Evolutionary conservation across 2,329 filamentous ascomycete genomes (phyloP).

Genomic region (Tothia fuscella): DNA sequence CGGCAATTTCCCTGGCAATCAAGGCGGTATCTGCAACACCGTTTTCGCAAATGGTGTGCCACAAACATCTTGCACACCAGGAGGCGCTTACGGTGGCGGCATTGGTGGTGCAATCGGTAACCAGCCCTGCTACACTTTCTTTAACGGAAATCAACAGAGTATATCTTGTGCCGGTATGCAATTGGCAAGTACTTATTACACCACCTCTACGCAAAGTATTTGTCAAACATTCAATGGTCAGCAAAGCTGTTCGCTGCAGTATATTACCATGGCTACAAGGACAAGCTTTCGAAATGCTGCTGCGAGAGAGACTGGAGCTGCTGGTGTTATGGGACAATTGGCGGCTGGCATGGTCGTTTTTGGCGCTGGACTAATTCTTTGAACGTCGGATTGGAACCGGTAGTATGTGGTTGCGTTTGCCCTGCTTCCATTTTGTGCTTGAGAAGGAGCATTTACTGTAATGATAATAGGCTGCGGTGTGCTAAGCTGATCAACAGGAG

Average conservation of each 20-base stretch:
- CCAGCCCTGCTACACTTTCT: constrained; percentile 6
- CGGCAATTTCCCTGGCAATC: not conserved
- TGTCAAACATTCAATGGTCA: constrained; percentile 5
- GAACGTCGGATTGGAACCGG: too few relatives aligned
- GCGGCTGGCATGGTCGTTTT: not conserved
- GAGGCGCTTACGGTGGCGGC: constrained; percentile 2
- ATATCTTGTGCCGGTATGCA: not conserved
- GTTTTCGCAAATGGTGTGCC: not conserved
- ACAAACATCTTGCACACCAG: not conserved
- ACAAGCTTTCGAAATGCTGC: constrained; percentile 2
- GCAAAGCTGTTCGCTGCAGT: constrained; percentile 3
- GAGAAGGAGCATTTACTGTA: too few relatives aligned
- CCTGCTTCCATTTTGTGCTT: too few relatives aligned
- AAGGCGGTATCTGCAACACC: constrained; percentile 3
- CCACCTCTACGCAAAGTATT: constrained; percentile 1
- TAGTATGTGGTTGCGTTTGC: too few relatives aligned
- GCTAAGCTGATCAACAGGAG: too few relatives aligned
- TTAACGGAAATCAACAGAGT: constrained; percentile 2
- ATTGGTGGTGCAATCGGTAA: constrained; percentile 3
- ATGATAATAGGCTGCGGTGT: too few relatives aligned
- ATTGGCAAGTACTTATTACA: constrained; percentile 1
- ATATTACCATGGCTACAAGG: not conserved
- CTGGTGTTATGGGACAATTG: constrained; percentile 3
- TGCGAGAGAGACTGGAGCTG: constrained; percentile 1
- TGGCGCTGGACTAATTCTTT: too few relatives aligned